A percentile compares a stretch with the other conserved stretches of the same genome.
These are phyloP conservation scores for Monilinia polystroma DNA, from an alignment of 2,329 filamentous ascomycete species.

Conservation along the genomic window DNA sequence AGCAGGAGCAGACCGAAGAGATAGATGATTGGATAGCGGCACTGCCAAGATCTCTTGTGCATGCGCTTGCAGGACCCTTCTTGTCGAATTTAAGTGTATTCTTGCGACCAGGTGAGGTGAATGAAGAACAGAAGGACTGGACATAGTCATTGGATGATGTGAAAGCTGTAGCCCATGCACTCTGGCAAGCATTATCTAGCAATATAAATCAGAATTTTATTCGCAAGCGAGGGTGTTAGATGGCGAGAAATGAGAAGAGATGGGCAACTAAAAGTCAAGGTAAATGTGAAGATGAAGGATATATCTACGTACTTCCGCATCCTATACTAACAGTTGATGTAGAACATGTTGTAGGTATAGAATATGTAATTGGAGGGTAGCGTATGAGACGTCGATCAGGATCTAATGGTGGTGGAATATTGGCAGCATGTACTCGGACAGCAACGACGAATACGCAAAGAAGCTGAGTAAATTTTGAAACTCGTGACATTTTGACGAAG, in stretches of 20 bases:
- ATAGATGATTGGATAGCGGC: neutral
- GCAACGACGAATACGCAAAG: neutral
- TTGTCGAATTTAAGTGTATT: neutral
- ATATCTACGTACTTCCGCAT: conserved; percentile 2
- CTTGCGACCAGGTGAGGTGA: neutral
- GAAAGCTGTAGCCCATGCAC: conserved; percentile 14
- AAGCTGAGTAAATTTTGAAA: neutral
- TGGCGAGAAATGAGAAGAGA: neutral
- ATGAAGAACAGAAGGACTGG: conserved; percentile 2
- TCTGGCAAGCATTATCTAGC: conserved; percentile 7
- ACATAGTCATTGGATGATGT: neutral
- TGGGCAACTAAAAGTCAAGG: fast-evolving
- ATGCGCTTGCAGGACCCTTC: neutral
- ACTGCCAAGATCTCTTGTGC: neutral
- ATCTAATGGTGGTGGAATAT: neutral
- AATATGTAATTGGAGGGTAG: neutral
- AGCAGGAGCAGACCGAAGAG: conserved; percentile 16
- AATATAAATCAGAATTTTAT: neutral
- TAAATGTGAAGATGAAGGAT: neutral
- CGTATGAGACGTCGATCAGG: neutral
- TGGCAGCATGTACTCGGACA: neutral
- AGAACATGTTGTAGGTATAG: neutral
- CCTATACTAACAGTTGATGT: conserved; percentile 1
- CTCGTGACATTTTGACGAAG: neutral
- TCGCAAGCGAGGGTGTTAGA: too few species aligned